These are phyloP conservation scores for Penicillium psychrosexuale DNA, from an alignment of 2,329 filamentous ascomycete species.

Conservation along the genomic window DNA sequence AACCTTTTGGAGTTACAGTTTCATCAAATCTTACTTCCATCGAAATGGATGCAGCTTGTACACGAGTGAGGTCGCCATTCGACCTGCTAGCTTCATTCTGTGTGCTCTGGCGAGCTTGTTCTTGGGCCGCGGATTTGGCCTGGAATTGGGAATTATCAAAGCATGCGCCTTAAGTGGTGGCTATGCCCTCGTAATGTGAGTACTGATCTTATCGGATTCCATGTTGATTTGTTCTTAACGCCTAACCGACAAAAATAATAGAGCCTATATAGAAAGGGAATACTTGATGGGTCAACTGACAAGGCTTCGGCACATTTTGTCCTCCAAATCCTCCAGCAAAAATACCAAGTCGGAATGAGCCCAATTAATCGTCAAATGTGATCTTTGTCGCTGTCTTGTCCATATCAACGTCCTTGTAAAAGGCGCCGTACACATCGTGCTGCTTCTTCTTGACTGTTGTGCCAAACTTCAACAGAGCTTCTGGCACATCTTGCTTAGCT, in stretches of 20 bases:
- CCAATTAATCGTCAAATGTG: slow-evolving; percentile 65
- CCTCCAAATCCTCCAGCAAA: slow-evolving; percentile 10
- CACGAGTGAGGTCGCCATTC: slow-evolving; percentile 46
- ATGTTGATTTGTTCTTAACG: slow-evolving; percentile 18
- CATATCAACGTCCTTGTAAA: slow-evolving; percentile 86
- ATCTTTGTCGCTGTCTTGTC: slow-evolving; percentile 87
- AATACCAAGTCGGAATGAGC: slow-evolving; percentile 23
- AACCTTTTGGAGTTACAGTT: slow-evolving; percentile 74
- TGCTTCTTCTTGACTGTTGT: slow-evolving; percentile 99
- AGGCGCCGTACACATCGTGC: slow-evolving; percentile 90
- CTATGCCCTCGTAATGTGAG: slow-evolving; percentile 61
- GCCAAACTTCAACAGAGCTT: slow-evolving; percentile 89
- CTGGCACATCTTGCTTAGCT: slow-evolving; percentile 87
- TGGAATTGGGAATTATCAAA: slow-evolving; percentile 39
- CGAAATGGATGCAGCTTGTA: slow-evolving; percentile 45
- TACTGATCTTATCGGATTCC: slow-evolving; percentile 41
- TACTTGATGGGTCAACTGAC: slow-evolving; percentile 29
- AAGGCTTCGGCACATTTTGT: slow-evolving; percentile 20
- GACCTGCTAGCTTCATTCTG: slow-evolving; percentile 43
- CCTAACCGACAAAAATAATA: slow-evolving; percentile 19
- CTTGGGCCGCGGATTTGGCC: slow-evolving; percentile 30
- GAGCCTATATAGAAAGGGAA: slow-evolving; percentile 37
- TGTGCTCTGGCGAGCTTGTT: slow-evolving; percentile 47
- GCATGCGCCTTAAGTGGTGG: slow-evolving; percentile 51
- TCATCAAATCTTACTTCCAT: slow-evolving; percentile 65